Base-by-base conservation (phyloP, 352 stramenopile species). In the Phytophthora brassicae region DNA sequence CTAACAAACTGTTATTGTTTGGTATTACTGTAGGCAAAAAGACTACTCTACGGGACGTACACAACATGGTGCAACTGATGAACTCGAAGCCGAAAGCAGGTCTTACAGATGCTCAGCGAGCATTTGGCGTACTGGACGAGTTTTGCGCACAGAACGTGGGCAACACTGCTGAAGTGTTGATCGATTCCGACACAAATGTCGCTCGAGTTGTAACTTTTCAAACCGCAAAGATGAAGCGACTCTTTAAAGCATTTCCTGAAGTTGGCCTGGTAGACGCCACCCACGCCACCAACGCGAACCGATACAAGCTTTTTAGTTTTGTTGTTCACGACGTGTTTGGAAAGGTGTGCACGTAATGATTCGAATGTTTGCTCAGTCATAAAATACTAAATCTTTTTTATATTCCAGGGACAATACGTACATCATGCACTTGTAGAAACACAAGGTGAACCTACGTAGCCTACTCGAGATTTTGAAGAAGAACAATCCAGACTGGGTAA, bases 241-340 rank as follows among this genome's bases (percentile, higher is more conserved):
- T 64, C 4, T 64, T 57, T 26, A 35, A 36, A 8, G 56, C 56
- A 12, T 64, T 64, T 23, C 46, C 56, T 6, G 45, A 64, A 26
- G 46, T 64, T 3, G 35, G 51, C 3, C 14, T 64, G 12, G 56
- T 57, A 6, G 56, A 64, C n/a, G 42, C 45, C 1, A 64, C 56
- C 2, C 56, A 64, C 23, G 22, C 28, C 3, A 57, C 46, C 2
- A 56, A 64, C 38, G 39, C 22, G 6, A 64, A 64, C 33, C n/a
- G 56, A n/a, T 57, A 56, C 38, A 64, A 64, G 46, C 22, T 48
- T 0, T 56, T 55, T 11, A 56, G 56, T 23, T 61, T 61, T 14
- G 42, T 42, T 4, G 54, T 47, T 2, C 54, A 61, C 36, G 43
- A 61, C n/a, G 33, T 56, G n/a, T 64, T 64, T 22, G 56, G 56